phyloP scores from a whole-genome alignment of 345 rosid genomes.

The Brassica incana region DNA sequence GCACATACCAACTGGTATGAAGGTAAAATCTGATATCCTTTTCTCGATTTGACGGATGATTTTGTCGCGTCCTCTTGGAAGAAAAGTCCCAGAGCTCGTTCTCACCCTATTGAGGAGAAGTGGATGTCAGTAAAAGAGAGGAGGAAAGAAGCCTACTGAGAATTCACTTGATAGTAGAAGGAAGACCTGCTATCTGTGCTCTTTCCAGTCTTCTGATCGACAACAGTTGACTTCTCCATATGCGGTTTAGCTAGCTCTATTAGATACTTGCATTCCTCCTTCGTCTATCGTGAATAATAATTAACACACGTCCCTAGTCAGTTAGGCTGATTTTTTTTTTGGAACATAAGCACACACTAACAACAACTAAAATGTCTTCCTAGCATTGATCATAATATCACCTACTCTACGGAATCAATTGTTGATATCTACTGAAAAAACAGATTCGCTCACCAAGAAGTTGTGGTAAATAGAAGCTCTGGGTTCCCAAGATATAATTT shows the following conservation, averaged over 20 bases:
- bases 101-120: constrained; percentile 59
- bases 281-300: constrained; percentile 46
- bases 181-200: constrained; percentile 85
- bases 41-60: constrained; percentile 71
- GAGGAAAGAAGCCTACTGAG: not conserved
- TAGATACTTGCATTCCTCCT: constrained; percentile 77
- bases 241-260: constrained; percentile 77
- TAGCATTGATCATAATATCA: not conserved
- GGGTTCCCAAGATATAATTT: constrained; percentile 95
- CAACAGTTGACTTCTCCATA: constrained; percentile 84
- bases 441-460: constrained; percentile 63
- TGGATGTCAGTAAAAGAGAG: constrained; percentile 9
- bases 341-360: not conserved
- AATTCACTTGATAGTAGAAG: not conserved
- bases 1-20: constrained; percentile 78
- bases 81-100: constrained; percentile 87
- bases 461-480: constrained; percentile 82
- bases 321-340: not conserved
- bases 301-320: not conserved
- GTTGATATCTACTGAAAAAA: not conserved
- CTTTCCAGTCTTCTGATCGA: constrained; percentile 80
- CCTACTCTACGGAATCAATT: not conserved
- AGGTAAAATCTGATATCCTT: constrained; percentile 83
- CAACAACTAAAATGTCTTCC: not conserved
- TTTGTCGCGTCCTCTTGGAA: constrained; percentile 78